phyloP scores from a whole-genome alignment of 495 filamentous ascomycete species.

The Delitschia confertaspora region DNA sequence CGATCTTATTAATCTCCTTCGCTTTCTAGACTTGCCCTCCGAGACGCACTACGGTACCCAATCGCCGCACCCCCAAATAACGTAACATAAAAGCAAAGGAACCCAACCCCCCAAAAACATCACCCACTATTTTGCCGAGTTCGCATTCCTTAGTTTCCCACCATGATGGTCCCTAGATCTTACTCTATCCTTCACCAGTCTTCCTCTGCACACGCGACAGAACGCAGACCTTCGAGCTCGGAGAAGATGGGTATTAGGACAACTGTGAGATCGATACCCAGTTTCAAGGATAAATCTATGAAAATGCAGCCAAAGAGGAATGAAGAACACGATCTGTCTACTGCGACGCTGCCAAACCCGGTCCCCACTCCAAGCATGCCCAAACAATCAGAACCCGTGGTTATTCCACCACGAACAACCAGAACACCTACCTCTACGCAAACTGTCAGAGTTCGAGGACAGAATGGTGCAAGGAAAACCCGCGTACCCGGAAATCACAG shows the following conservation, averaged over 20 bases:
- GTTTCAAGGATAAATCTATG: neutral
- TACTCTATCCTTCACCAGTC: slow-evolving; percentile 14
- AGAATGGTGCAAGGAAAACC: slow-evolving; percentile 19
- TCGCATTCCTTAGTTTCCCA: too few relatives aligned
- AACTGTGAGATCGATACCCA: neutral
- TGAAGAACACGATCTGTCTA: too few relatives aligned
- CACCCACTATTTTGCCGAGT: too few relatives aligned
- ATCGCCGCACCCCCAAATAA: too few relatives aligned
- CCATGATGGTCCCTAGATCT: slow-evolving; percentile 29
- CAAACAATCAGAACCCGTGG: slow-evolving; percentile 22
- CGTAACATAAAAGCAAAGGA: too few relatives aligned
- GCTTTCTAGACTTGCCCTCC: too few relatives aligned
- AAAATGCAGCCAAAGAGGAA: slow-evolving; percentile 1
- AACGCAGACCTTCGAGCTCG: neutral
- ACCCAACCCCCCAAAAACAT: too few relatives aligned
- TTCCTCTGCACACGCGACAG: slow-evolving; percentile 9
- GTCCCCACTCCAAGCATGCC: slow-evolving; percentile 12
- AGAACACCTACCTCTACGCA: slow-evolving; percentile 14
- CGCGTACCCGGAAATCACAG: slow-evolving; percentile 26
- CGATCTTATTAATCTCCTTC: too few relatives aligned
- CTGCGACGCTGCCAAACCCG: slow-evolving; percentile 1
- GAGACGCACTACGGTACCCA: too few relatives aligned
- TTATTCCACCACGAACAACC: slow-evolving; percentile 24
- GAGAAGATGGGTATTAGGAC: slow-evolving; percentile 23
- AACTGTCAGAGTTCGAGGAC: slow-evolving; percentile 23